These are phyloP conservation scores for Solanum megistacrolobum DNA, from an alignment of 257 asterid genomes.

Conservation along the genomic window DNA sequence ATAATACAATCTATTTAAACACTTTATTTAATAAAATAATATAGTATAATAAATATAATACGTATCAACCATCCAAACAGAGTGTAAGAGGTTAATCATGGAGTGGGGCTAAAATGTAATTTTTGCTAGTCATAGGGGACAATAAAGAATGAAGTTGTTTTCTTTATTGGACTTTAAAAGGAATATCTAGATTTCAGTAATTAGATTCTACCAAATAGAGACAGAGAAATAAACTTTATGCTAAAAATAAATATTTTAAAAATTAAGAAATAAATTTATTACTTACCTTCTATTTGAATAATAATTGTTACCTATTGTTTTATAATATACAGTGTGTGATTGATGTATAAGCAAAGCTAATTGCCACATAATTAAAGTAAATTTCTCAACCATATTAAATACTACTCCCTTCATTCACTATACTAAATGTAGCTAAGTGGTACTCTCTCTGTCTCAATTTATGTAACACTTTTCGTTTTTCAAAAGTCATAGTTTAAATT, in stretches of 20 bases:
- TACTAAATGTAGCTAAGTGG: no score
- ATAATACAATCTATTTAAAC: accelerated
- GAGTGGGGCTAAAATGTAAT: neutral
- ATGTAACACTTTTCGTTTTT: accelerated
- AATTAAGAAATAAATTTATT: neutral
- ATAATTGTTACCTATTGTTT: neutral
- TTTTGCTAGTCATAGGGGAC: neutral
- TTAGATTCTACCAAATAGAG: neutral
- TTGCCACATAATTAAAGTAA: neutral
- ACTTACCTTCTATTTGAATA: neutral
- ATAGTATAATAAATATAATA: no score
- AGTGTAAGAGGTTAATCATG: neutral
- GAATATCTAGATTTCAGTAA: neutral
- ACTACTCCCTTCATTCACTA: neutral
- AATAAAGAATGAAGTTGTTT: neutral
- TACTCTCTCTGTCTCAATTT: no score
- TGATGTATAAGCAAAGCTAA: neutral
- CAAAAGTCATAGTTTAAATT: accelerated
- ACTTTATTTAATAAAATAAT: no score
- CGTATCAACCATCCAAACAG: no score
- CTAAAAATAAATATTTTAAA: neutral
- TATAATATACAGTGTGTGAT: neutral
- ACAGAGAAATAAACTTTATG: neutral
- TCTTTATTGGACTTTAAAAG: neutral
- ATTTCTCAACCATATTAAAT: neutral